Percentiles rank a stretch among this genome's conserved stretches.
Evolutionary conservation across 1,284 basidiomycete species (phyloP).

Genomic region (Rhodotorula sp.): DNA sequence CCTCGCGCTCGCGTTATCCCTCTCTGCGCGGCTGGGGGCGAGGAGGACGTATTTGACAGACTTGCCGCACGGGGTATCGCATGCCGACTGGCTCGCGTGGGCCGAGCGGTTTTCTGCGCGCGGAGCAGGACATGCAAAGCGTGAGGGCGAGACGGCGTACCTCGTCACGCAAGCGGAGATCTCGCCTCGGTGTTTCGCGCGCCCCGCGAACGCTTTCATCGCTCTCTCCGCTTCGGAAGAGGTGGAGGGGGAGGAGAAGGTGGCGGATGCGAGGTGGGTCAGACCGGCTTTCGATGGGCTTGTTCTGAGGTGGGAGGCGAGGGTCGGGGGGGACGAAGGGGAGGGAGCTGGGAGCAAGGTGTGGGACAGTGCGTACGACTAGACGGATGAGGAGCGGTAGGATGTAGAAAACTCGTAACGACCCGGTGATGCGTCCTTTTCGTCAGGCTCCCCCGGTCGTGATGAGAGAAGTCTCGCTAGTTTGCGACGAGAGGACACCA

Average conservation of each 20-base stretch:
- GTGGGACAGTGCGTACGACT: constrained; percentile 23
- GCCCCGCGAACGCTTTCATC: constrained; percentile 9
- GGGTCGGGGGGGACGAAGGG: neutral
- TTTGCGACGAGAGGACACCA: too few species aligned
- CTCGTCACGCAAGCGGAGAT: neutral
- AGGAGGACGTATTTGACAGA: constrained; percentile 67
- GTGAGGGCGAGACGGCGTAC: neutral
- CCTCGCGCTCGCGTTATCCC: constrained; percentile 63
- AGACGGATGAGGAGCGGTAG: neutral
- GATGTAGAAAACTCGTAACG: too few species aligned
- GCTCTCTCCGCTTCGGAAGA: constrained; percentile 1
- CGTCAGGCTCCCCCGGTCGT: too few species aligned
- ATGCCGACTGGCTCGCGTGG: constrained; percentile 65
- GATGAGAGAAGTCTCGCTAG: too few species aligned
- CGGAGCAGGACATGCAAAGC: constrained; percentile 48
- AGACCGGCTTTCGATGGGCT: constrained; percentile 24
- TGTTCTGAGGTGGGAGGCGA: constrained; percentile 16
- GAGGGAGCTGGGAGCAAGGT: neutral
- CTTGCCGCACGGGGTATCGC: constrained; percentile 65
- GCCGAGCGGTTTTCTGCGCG: constrained; percentile 53
- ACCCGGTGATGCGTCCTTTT: too few species aligned
- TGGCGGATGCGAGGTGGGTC: constrained; percentile 6
- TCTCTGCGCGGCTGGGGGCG: constrained; percentile 61
- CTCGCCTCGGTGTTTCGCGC: neutral
- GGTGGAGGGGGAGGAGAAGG: constrained; percentile 18